Evolutionary conservation across 208 protist genomes (phyloP).

Genomic region (Balamuthia mandrillaris): DNA sequence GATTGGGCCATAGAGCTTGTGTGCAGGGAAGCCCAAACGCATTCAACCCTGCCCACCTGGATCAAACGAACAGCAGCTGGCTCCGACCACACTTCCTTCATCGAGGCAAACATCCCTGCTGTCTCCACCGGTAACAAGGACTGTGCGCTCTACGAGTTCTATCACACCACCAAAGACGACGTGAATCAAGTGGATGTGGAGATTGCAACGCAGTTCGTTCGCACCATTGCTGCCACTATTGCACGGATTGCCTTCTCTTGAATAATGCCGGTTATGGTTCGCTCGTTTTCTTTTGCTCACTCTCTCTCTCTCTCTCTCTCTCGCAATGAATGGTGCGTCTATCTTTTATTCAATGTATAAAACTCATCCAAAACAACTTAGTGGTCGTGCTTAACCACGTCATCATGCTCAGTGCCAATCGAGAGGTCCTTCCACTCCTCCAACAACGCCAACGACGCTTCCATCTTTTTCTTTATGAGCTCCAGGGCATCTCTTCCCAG

Average conservation of each 20-base stretch:
- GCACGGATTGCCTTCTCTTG: too few relatives aligned
- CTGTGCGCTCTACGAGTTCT: not conserved
- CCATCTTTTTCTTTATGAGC: not conserved
- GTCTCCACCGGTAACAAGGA: not conserved
- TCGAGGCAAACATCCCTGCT: not conserved
- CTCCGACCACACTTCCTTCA: not conserved
- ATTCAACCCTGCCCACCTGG: not conserved
- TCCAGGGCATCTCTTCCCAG: not conserved
- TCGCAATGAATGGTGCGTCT: too few relatives aligned
- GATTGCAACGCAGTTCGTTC: too few relatives aligned
- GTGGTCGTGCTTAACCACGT: too few relatives aligned
- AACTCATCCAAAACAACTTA: too few relatives aligned
- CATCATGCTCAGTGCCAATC: not conserved
- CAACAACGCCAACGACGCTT: not conserved
- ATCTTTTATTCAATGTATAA: too few relatives aligned
- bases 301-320: too few relatives aligned
- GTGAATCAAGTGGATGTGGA: not conserved
- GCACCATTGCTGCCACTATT: too few relatives aligned
- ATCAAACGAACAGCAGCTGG: not conserved
- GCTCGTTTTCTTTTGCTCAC: too few relatives aligned
- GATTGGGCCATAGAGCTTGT: not conserved
- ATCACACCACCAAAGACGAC: not conserved
- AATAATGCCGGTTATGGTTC: too few relatives aligned
- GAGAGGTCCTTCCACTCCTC: slow-evolving; percentile 10
- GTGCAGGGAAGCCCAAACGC: not conserved